Conservation (phyloP, 345 rosid genomes). For the Brassica napus region DNA sequence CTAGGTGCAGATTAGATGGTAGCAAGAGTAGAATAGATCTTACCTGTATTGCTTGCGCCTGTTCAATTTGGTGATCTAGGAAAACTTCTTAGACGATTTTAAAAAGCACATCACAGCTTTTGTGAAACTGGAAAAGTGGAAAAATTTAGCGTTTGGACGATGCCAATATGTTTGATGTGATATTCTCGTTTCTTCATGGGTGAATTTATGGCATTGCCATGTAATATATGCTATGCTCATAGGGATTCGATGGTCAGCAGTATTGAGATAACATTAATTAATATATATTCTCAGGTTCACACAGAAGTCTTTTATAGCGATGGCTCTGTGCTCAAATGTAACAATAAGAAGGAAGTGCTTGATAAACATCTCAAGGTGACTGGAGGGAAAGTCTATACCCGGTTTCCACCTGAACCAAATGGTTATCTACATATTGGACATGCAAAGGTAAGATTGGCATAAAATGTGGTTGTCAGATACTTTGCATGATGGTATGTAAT, state of each 20-base stretch:
- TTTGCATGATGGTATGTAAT: neutral
- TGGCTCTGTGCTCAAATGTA: constrained; percentile 73
- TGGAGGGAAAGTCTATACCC: constrained; percentile 74
- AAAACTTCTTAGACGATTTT: constrained; percentile 11
- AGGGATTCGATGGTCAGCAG: neutral
- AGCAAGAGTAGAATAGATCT: neutral
- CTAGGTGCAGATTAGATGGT: constrained; percentile 3
- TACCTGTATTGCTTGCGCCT: constrained; percentile 1
- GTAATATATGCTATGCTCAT: constrained; percentile 5
- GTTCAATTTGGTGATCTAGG: neutral
- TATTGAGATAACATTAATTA: neutral
- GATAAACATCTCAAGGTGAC: constrained; percentile 78
- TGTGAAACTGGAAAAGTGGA: neutral
- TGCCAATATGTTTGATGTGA: constrained; percentile 10
- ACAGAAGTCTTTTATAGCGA: constrained; percentile 82
- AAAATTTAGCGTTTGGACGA: constrained; percentile 1
- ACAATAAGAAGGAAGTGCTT: constrained; percentile 77
- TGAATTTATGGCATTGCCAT: neutral
- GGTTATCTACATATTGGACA: constrained; percentile 98
- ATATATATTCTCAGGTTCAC: constrained; percentile 59
- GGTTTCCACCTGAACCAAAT: constrained; percentile 98
- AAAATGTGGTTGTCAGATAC: neutral
- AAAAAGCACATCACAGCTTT: neutral
- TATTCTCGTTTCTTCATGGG: neutral
- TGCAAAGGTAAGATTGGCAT: constrained; percentile 69